A percentile compares a stretch with the other conserved stretches of the same genome.
These are phyloP conservation scores for Symmetrospora coprosmae DNA, from an alignment of 768 basidiomycete species.

Conservation along the genomic window DNA sequence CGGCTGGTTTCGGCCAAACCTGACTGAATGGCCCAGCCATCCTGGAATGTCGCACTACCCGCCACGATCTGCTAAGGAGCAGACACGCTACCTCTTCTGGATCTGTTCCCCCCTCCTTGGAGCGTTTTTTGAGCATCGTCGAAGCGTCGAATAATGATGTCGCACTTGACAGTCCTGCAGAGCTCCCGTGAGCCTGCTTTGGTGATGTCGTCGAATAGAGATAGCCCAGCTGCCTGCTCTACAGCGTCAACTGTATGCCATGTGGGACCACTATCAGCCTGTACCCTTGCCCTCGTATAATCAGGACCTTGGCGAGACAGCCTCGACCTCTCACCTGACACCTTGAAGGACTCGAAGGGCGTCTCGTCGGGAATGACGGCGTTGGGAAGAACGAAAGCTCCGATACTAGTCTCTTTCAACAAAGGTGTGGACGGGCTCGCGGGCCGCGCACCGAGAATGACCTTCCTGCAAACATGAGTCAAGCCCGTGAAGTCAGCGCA, in stretches of 20 bases:
- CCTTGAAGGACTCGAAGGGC: slow-evolving; percentile 62
- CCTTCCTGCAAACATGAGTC: slow-evolving; percentile 2
- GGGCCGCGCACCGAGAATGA: slow-evolving; percentile 14
- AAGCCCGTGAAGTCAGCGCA: not conserved
- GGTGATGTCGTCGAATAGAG: slow-evolving; percentile 66
- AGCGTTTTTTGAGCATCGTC: slow-evolving; percentile 49
- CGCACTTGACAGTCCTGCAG: slow-evolving; percentile 73
- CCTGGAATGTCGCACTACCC: too few relatives aligned
- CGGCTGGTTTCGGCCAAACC: too few relatives aligned
- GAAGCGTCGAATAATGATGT: slow-evolving; percentile 72
- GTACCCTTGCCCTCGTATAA: not conserved
- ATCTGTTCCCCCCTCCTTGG: too few relatives aligned
- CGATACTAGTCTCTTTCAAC: slow-evolving; percentile 57
- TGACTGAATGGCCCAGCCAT: too few relatives aligned
- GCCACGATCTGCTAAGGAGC: too few relatives aligned
- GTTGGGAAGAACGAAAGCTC: slow-evolving; percentile 93
- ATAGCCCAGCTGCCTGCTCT: slow-evolving; percentile 69
- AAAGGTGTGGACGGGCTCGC: slow-evolving; percentile 49
- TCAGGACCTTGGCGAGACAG: too few relatives aligned
- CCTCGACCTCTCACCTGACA: slow-evolving; percentile 49
- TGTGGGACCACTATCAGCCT: slow-evolving; percentile 12
- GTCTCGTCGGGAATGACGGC: slow-evolving; percentile 74
- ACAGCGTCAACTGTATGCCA: slow-evolving; percentile 65
- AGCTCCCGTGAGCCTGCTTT: slow-evolving; percentile 66
- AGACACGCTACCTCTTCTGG: too few relatives aligned